phyloP scores from a whole-genome alignment of 176 grass and related monocot species.

The Poa annua region DNA sequence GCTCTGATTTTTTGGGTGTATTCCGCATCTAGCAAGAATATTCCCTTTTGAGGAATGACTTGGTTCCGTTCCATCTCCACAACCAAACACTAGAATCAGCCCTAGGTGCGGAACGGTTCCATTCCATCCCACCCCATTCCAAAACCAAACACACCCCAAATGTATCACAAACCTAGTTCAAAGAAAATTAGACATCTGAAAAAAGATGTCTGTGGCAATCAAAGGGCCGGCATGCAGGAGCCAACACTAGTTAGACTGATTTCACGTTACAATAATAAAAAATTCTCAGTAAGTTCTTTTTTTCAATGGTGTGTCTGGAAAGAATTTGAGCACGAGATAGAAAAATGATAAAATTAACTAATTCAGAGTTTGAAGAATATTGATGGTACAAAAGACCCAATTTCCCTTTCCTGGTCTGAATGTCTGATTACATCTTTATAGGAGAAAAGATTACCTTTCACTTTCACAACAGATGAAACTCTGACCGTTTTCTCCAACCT shows the following conservation, averaged over 20 bases:
- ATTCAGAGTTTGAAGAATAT: not conserved
- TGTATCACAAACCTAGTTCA: not conserved
- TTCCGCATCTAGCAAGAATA: no score
- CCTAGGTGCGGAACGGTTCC: no score
- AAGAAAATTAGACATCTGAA: not conserved
- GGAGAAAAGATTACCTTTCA: conserved; percentile 55
- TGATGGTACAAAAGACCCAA: not conserved
- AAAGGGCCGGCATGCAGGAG: not conserved
- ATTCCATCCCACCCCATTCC: no score
- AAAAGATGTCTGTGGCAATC: not conserved
- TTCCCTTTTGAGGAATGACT: no score
- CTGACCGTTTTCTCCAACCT: conserved; percentile 52
- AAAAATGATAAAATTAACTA: not conserved
- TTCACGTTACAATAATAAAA: not conserved
- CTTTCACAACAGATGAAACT: conserved; percentile 50
- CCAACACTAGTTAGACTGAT: not conserved
- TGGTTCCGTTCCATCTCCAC: no score
- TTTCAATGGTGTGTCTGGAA: not conserved
- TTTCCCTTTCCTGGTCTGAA: not conserved
- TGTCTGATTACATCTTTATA: not conserved
- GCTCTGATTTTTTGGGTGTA: no score
- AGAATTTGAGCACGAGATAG: not conserved
- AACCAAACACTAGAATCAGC: no score
- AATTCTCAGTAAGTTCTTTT: not conserved
- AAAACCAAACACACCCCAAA: no score